Evolutionary conservation across 2,329 filamentous ascomycete genomes (phyloP).

Genomic region (Penicillium brasilianum): DNA sequence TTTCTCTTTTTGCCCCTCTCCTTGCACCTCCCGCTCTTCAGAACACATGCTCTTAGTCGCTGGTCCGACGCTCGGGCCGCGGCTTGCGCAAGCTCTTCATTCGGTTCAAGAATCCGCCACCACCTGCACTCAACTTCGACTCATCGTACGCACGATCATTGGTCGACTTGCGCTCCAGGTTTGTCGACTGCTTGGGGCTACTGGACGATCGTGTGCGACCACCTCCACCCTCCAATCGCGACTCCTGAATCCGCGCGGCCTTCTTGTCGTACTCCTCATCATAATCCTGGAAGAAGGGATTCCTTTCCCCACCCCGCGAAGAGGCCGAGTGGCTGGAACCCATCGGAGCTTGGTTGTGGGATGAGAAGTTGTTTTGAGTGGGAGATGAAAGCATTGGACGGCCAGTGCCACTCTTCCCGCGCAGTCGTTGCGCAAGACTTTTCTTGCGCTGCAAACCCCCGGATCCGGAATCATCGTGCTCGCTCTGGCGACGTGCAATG

Average conservation of each 20-base stretch:
- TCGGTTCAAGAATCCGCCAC: slow-evolving; percentile 72
- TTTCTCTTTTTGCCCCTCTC: not conserved
- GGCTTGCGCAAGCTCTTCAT: slow-evolving; percentile 77
- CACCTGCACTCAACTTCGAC: slow-evolving; percentile 52
- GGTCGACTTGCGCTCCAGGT: slow-evolving; percentile 69
- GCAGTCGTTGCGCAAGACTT: slow-evolving; percentile 88
- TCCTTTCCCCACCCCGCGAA: slow-evolving; percentile 57
- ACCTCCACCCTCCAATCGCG: slow-evolving; percentile 33
- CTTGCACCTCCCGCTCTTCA: not conserved
- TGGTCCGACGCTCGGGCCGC: slow-evolving; percentile 47
- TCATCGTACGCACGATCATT: slow-evolving; percentile 55
- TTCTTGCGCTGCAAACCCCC: slow-evolving; percentile 84
- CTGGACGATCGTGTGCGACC: slow-evolving; percentile 57
- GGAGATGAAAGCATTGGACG: slow-evolving; percentile 59
- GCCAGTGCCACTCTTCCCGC: slow-evolving; percentile 72
- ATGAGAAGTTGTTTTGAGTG: slow-evolving; percentile 47
- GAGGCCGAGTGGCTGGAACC: slow-evolving; percentile 41
- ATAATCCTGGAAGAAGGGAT: slow-evolving; percentile 86
- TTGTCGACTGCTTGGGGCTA: slow-evolving; percentile 60
- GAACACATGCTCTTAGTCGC: slow-evolving; percentile 24
- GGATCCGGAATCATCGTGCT: slow-evolving; percentile 57
- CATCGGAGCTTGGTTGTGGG: slow-evolving; percentile 32
- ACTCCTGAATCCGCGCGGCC: slow-evolving; percentile 62
- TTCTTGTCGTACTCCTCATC: slow-evolving; percentile 70
- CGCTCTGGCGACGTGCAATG: slow-evolving; percentile 76